Evolutionary conservation across 257 asterid genomes (phyloP).

Genomic region (Paraleonurus japonicus): DNA sequence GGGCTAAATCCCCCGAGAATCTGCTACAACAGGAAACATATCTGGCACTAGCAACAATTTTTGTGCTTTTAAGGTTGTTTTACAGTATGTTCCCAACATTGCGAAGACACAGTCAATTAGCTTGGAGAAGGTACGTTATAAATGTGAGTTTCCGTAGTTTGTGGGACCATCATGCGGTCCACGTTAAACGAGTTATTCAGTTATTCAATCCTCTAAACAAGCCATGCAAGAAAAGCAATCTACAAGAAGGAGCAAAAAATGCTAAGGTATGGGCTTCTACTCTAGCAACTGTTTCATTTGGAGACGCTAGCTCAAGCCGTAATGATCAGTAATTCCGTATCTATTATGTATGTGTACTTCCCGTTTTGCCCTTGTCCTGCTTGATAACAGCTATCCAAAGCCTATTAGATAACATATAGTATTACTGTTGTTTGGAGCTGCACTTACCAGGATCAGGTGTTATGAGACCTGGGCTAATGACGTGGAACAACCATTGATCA

Average conservation of each 20-base stretch:
- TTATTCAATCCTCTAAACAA: slow-evolving; percentile 25
- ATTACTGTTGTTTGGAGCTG: slow-evolving; percentile 7
- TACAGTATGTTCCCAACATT: slow-evolving; percentile 18
- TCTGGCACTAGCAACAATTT: slow-evolving; percentile 27
- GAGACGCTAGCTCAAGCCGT: slow-evolving; percentile 31
- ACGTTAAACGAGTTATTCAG: slow-evolving; percentile 19
- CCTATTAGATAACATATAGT: slow-evolving; percentile 24
- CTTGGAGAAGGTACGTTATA: slow-evolving; percentile 26
- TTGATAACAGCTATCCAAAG: slow-evolving; percentile 25
- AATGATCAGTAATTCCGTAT: slow-evolving; percentile 14
- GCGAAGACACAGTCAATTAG: slow-evolving; percentile 17
- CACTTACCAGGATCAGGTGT: slow-evolving; percentile 17
- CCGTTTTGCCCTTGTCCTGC: slow-evolving; percentile 11
- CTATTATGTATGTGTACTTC: slow-evolving; percentile 10
- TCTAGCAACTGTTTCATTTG: slow-evolving; percentile 30
- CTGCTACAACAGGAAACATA: slow-evolving; percentile 30
- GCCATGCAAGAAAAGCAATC: slow-evolving; percentile 27
- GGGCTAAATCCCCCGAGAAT: slow-evolving; percentile 32
- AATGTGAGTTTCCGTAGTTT: slow-evolving; percentile 22
- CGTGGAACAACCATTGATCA: background rate
- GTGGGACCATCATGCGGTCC: slow-evolving; percentile 31
- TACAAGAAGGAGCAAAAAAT: slow-evolving; percentile 32
- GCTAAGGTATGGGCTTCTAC: slow-evolving; percentile 33
- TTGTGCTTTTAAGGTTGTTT: slow-evolving; percentile 28
- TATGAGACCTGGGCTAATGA: background rate